Percentiles rank a stretch among this genome's conserved stretches.
phyloP scores from a whole-genome alignment of 305 asterid genomes.

The Solanum hybrid region DNA sequence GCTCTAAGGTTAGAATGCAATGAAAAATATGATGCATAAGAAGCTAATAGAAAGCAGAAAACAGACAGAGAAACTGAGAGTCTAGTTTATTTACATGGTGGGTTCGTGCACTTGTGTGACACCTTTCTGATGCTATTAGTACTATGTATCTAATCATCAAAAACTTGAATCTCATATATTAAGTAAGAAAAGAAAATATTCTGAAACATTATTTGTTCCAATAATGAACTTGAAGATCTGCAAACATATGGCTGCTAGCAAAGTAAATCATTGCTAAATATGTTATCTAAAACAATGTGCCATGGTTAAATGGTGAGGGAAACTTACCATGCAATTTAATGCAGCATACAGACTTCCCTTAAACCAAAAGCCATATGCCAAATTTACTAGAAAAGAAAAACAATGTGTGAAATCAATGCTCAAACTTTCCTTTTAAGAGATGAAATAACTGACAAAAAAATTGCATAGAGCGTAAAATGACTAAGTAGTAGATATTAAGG shows the following conservation, averaged over 20 bases:
- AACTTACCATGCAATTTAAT: slow-evolving; percentile 72
- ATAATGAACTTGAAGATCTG: neutral
- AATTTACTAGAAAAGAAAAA: slow-evolving; percentile 50
- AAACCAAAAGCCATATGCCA: slow-evolving; percentile 95
- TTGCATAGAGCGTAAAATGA: neutral
- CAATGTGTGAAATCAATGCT: neutral
- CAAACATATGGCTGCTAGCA: neutral
- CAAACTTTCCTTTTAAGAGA: neutral
- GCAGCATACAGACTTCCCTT: slow-evolving; percentile 66
- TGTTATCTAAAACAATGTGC: neutral
- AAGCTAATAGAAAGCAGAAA: neutral
- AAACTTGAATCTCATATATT: neutral
- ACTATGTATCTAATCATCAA: neutral
- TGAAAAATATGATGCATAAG: neutral
- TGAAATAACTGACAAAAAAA: neutral
- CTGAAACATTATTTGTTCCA: neutral
- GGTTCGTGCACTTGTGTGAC: neutral
- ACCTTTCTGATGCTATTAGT: neutral
- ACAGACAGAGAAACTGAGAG: neutral
- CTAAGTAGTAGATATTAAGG: neutral
- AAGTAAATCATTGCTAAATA: slow-evolving; percentile 1
- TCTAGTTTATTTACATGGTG: neutral
- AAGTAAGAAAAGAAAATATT: neutral
- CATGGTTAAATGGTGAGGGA: slow-evolving; percentile 1
- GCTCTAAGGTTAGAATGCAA: neutral